Percentiles rank a stretch among this genome's conserved stretches.
Conservation (phyloP, 345 rosid species). For the Gossypium raimondii region DNA sequence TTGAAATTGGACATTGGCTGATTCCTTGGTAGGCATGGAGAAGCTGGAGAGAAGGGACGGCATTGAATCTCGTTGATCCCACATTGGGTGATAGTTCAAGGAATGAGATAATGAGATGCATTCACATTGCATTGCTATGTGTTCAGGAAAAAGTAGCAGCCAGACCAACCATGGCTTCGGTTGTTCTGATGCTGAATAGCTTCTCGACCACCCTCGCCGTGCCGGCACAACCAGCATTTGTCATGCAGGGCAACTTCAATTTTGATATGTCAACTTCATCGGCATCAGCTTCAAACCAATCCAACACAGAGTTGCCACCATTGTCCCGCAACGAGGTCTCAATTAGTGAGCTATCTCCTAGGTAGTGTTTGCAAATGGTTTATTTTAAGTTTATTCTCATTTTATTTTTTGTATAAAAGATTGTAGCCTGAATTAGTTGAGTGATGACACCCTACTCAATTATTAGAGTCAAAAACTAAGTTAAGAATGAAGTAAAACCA, state of each 20-base stretch:
- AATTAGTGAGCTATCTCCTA: slow-evolving; percentile 3
- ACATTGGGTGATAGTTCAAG: slow-evolving; percentile 22
- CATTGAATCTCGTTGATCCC: slow-evolving; percentile 32
- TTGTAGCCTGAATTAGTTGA: too few relatives aligned
- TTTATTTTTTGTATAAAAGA: too few relatives aligned
- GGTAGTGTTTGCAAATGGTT: neutral
- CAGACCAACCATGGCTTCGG: slow-evolving; percentile 45
- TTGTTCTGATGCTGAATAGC: slow-evolving; percentile 46
- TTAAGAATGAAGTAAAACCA: too few relatives aligned
- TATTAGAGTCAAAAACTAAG: too few relatives aligned
- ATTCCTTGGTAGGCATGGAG: slow-evolving; percentile 42
- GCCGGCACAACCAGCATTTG: slow-evolving; percentile 42
- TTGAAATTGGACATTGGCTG: neutral
- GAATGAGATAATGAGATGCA: slow-evolving; percentile 40
- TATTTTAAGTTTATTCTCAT: too few relatives aligned
- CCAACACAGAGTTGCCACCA: neutral
- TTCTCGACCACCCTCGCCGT: slow-evolving; percentile 33
- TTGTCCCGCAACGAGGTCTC: neutral
- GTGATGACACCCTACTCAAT: too few relatives aligned
- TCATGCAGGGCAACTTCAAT: slow-evolving; percentile 9
- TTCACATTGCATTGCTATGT: slow-evolving; percentile 52
- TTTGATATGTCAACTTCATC: neutral
- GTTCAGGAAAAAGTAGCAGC: slow-evolving; percentile 43
- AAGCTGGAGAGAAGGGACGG: slow-evolving; percentile 40
- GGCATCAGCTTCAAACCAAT: neutral